Evolutionary conservation across 352 stramenopile species (phyloP), one percentile per base, ranked within the genome.

Genomic region (Phytophthora ramorum): DNA sequence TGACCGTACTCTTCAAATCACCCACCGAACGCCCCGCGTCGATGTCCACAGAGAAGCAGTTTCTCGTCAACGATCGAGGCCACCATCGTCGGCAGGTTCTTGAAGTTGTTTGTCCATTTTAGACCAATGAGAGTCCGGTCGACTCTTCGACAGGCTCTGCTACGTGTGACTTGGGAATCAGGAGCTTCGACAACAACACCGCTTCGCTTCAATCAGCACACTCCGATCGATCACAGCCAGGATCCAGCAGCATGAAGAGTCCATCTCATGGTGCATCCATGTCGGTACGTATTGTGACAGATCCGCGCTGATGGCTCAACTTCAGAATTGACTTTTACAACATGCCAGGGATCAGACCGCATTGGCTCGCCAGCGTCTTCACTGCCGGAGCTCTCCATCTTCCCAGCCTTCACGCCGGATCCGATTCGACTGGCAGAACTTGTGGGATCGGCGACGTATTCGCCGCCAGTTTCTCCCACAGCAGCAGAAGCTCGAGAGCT

Each of bases 391-490:
- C 46, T 69, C 7, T 58, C 64, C 9, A 73, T 73, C 47, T 65
- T 70, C 47, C 59, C 66, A 14, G 66, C 66, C 20, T 73, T 73
- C 48, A 63, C 59, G 14, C 65, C 59, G 9, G 58, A 65, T 53
- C 51, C 22, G 10, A 65, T 56, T 50, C 41, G 52, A 38, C 47
- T 58, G 34, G 50, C 61, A 24, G 59, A 70, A 43, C 64, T 68
- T 30, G 30, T 54, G 43, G 57, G 49, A 6, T 56, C 57, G 8
- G 60, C 51, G n/a, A 22, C 35, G 24, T 59, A 32, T n/a, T 73
- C 59, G 28, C 60, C 59, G 7, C 66, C 66, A 9, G 51, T 54
- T 38, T 70, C 45, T 0, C 54, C 66, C 26, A 59, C 43, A 6
- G 58, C 32, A 46, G 55, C 30, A 41, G 55, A 70, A 16, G 43